Percentiles rank a stretch among this genome's conserved stretches.
These are phyloP conservation scores for Farysia itapuensis DNA, from an alignment of 1,284 basidiomycete genomes.

Conservation along the genomic window DNA sequence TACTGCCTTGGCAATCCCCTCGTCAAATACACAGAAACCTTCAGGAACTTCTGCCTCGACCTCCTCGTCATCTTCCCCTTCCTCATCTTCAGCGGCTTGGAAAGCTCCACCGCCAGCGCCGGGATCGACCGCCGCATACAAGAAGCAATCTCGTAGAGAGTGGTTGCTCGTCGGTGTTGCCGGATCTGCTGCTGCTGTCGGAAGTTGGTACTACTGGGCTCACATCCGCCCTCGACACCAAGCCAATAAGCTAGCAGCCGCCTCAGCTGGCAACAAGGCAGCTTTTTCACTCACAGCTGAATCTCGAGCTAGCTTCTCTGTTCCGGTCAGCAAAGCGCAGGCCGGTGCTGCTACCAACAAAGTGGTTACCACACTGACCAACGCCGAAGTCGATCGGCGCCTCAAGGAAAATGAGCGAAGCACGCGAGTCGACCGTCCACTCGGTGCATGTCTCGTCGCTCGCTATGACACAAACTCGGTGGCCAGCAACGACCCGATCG, in stretches of 20 bases:
- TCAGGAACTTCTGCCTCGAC: constrained; percentile 10
- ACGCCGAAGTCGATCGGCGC: constrained; percentile 50
- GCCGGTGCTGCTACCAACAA: constrained; percentile 40
- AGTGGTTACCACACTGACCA: constrained; percentile 49
- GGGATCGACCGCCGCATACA: constrained; percentile 30
- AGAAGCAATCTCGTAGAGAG: constrained; percentile 49
- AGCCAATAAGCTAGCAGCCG: constrained; percentile 18
- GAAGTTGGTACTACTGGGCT: constrained; percentile 57
- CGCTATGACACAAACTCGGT: constrained; percentile 58
- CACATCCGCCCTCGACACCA: constrained; percentile 40
- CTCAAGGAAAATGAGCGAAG: constrained; percentile 50
- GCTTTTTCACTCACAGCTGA: constrained; percentile 41
- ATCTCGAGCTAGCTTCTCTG: constrained; percentile 43
- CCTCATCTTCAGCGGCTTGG: constrained; percentile 11
- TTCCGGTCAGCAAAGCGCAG: constrained; percentile 39
- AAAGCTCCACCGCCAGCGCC: constrained; percentile 31
- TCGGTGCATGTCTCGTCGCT: constrained; percentile 50
- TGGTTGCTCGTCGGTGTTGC: constrained; percentile 57
- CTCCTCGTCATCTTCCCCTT: constrained; percentile 17
- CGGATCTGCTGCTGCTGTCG: constrained; percentile 52
- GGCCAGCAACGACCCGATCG: constrained; percentile 55
- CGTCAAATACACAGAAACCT: no score
- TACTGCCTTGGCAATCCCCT: neutral
- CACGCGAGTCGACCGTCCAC: constrained; percentile 48
- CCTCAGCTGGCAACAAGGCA: constrained; percentile 19